Evolutionary conservation across 2,329 filamentous ascomycete species (phyloP), one percentile per base, ranked within the genome.

Genomic region (Sclerotinia glacialis): DNA sequence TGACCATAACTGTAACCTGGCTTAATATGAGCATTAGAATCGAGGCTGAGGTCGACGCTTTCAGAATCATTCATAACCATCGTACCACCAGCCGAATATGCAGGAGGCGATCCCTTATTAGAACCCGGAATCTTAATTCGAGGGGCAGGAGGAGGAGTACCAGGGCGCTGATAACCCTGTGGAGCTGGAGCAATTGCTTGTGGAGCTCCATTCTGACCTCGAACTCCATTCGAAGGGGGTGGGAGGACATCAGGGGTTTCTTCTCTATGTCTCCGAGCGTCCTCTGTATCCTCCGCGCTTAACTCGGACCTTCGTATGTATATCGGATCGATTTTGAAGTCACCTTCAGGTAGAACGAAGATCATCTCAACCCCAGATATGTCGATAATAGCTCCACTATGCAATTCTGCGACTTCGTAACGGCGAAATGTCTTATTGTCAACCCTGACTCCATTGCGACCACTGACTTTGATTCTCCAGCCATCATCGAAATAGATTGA

Each of bases 341-440:
- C 85, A 66, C 81, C 82, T 55, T 86, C 82, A 0, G 95, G 94
- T n/a, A 96, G 86, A 58, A 97, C 92, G 78, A 99, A 99, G 83
- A 98, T 94, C 95, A 99, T 99, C 80, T 99, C 94, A 0, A 95
- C 91, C 64, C 91, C 91, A 73, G 90, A 90, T 75, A 98, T 91
- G 75, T 97, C 93, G 67, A 99, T 89, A 53, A 98, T 92, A 76
- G 94, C 89, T 67, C 95, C 95, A 73, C 93, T 97, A 52, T 87
- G 86, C 34, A 99, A 83, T 40, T 86, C 80, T 44, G 86, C 84
- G 49, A 84, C 80, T 40, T 80, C 77, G 16, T 89, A 89, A 62
- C 88, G 83, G 74, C 90, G 90, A 66, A 96, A 80, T 26, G 85
- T 81, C 61, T 80, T 79, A 68, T 92, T 91, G 77, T 99, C 92